phyloP scores from a whole-genome alignment of 2,329 filamentous ascomycete species.

The Nothophaeocryptopus gaeumannii region DNA sequence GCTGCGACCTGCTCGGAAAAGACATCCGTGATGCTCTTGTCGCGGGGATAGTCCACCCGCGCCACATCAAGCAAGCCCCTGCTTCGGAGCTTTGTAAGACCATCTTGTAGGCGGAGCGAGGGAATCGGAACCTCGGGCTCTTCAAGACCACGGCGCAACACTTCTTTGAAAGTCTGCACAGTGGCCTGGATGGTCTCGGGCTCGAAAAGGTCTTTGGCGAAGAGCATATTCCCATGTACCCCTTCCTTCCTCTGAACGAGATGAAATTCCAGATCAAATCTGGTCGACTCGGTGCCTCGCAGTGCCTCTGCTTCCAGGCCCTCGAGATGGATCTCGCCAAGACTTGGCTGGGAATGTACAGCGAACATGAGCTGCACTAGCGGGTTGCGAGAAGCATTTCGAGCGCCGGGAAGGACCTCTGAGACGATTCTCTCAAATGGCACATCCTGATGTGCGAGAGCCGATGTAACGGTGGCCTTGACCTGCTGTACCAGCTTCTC shows the following conservation, averaged over 20 bases:
- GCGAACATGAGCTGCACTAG: constrained; percentile 15
- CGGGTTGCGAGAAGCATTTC: constrained; percentile 8
- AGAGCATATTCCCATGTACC: constrained; percentile 5
- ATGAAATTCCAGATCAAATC: constrained; percentile 13
- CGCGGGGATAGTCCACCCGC: constrained; percentile 3
- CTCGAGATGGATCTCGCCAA: constrained; percentile 9
- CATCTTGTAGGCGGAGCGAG: not conserved
- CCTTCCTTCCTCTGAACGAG: constrained; percentile 2
- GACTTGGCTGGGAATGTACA: constrained; percentile 12
- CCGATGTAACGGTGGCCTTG: not conserved
- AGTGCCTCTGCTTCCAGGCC: constrained; percentile 7
- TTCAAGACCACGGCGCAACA: constrained; percentile 4
- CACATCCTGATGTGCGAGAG: constrained; percentile 11
- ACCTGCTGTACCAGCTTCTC: constrained; percentile 5
- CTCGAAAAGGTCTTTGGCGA: constrained; percentile 10
- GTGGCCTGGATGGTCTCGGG: constrained; percentile 2
- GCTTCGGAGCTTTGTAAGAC: not conserved
- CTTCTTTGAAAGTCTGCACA: constrained; percentile 3
- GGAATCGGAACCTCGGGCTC: constrained; percentile 6
- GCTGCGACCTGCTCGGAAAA: constrained; percentile 1
- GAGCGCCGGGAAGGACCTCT: not conserved
- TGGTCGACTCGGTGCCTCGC: constrained; percentile 4
- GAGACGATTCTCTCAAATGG: constrained; percentile 8
- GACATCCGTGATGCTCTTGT: constrained; percentile 3
- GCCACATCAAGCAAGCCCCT: too few relatives aligned